These are phyloP conservation scores for Diaporthe vaccinii DNA, from an alignment of 2,329 filamentous ascomycete genomes.

Conservation along the genomic window DNA sequence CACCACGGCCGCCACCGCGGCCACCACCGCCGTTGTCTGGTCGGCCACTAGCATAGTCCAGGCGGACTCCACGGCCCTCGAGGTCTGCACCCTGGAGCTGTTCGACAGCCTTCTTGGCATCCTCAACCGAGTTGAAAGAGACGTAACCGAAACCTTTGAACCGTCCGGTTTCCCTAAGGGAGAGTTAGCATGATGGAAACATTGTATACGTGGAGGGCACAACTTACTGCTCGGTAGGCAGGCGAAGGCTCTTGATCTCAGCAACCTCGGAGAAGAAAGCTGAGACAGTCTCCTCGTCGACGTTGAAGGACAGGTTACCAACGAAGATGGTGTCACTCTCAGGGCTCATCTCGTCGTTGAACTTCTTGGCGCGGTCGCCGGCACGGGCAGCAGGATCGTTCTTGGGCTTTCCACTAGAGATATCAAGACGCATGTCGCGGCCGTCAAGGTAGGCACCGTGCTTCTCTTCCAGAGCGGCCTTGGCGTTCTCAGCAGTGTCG, in stretches of 20 bases:
- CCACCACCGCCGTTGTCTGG: constrained; percentile 66
- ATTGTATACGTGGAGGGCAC: neutral
- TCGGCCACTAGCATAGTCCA: constrained; percentile 82
- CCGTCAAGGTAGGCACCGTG: constrained; percentile 53
- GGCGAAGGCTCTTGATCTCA: constrained; percentile 82
- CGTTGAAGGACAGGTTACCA: constrained; percentile 89
- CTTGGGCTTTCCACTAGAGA: constrained; percentile 52
- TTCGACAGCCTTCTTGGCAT: constrained; percentile 82
- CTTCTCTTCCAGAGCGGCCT: constrained; percentile 57
- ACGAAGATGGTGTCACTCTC: constrained; percentile 91
- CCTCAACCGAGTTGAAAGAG: constrained; percentile 84
- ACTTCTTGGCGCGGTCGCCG: constrained; percentile 74
- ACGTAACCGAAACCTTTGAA: constrained; percentile 96
- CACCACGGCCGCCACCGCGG: constrained; percentile 58
- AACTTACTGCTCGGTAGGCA: constrained; percentile 85
- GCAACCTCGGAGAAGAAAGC: constrained; percentile 81
- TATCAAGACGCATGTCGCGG: constrained; percentile 54
- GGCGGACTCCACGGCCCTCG: constrained; percentile 79
- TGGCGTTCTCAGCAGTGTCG: constrained; percentile 65
- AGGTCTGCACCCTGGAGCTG: constrained; percentile 73
- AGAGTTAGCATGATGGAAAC: constrained; percentile 48
- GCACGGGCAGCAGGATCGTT: constrained; percentile 62
- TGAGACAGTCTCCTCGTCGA: constrained; percentile 80
- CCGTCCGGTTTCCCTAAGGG: constrained; percentile 77
- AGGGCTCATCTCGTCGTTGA: constrained; percentile 84